Conservation (phyloP, 768 basidiomycete species). For the Gloeostereum incarnatum region DNA sequence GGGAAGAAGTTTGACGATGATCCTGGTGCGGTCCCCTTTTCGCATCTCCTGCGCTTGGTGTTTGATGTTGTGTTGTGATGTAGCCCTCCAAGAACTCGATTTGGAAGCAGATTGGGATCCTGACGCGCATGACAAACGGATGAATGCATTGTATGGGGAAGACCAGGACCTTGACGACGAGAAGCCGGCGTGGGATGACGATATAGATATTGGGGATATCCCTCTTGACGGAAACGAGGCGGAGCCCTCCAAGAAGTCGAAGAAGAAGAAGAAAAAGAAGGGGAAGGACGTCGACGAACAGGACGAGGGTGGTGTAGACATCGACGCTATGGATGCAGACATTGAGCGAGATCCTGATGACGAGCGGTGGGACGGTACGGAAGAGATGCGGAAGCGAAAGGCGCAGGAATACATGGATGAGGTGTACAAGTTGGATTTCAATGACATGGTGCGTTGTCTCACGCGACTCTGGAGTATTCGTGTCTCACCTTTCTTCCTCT, state of each 20-base stretch:
- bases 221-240: conserved; percentile 23
- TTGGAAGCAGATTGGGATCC: conserved; percentile 94
- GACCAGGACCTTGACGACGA: conserved; percentile 33
- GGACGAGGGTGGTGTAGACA: conserved; percentile 46
- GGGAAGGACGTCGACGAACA: conserved; percentile 27
- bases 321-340: conserved; percentile 44
- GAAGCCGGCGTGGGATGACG: conserved; percentile 90
- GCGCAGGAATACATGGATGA: conserved; percentile 88
- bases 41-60: neutral
- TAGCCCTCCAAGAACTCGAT: conserved; percentile 64
- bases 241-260: conserved; percentile 28
- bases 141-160: conserved; percentile 63
- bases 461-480: neutral
- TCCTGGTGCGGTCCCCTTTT: conserved; percentile 17
- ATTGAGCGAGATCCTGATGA: conserved; percentile 28
- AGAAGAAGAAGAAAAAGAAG: conserved; percentile 53
- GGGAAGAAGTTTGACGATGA: conserved; percentile 40
- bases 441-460: conserved; percentile 71
- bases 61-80: conserved; percentile 4
- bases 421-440: conserved; percentile 86
- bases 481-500: conserved; percentile 2
- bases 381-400: conserved; percentile 79
- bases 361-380: conserved; percentile 81
- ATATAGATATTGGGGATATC: conserved; percentile 75
- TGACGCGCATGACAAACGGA: conserved; percentile 72